phyloP scores from a whole-genome alignment of 495 filamentous ascomycete species.

The Hyaloscypha finlandica region DNA sequence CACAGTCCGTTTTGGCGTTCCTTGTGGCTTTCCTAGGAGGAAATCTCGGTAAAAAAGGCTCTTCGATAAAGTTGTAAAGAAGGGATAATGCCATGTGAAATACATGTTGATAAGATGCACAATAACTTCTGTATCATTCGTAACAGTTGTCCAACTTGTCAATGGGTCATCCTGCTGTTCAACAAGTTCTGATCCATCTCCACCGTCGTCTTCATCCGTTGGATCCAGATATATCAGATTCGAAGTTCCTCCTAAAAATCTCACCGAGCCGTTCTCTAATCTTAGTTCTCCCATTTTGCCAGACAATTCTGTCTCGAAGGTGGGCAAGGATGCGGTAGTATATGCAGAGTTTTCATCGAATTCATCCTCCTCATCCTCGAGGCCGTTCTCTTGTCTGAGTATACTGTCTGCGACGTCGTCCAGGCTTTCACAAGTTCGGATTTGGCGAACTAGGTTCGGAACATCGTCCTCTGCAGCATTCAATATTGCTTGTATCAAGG shows the following conservation, averaged over 20 bases:
- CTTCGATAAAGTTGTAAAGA: slow-evolving; percentile 92
- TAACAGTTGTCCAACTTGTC: slow-evolving; percentile 85
- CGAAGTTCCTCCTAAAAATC: slow-evolving; percentile 93
- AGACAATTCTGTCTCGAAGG: slow-evolving; percentile 78
- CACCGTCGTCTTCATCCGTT: slow-evolving; percentile 50
- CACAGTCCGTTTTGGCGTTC: slow-evolving; percentile 49
- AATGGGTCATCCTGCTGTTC: slow-evolving; percentile 62
- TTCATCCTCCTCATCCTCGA: slow-evolving; percentile 33
- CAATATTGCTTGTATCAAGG: slow-evolving; percentile 87
- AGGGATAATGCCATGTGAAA: slow-evolving; percentile 97
- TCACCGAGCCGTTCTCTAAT: slow-evolving; percentile 84
- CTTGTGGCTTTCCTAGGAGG: slow-evolving; percentile 55
- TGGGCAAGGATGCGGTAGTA: slow-evolving; percentile 46
- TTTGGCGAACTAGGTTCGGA: slow-evolving; percentile 76
- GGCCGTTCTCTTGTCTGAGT: slow-evolving; percentile 52
- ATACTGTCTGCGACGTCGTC: slow-evolving; percentile 88
- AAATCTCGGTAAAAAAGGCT: slow-evolving; percentile 89
- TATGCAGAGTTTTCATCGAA: slow-evolving; percentile 44
- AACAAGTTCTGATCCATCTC: slow-evolving; percentile 47
- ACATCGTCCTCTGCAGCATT: slow-evolving; percentile 87
- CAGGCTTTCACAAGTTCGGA: slow-evolving; percentile 88
- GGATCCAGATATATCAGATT: slow-evolving; percentile 84
- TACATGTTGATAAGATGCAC: slow-evolving; percentile 95
- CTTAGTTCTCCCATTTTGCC: slow-evolving; percentile 91
- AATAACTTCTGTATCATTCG: slow-evolving; percentile 74